phyloP scores from a whole-genome alignment of 2,329 filamentous ascomycete genomes.

The Ilyonectria destructans region DNA sequence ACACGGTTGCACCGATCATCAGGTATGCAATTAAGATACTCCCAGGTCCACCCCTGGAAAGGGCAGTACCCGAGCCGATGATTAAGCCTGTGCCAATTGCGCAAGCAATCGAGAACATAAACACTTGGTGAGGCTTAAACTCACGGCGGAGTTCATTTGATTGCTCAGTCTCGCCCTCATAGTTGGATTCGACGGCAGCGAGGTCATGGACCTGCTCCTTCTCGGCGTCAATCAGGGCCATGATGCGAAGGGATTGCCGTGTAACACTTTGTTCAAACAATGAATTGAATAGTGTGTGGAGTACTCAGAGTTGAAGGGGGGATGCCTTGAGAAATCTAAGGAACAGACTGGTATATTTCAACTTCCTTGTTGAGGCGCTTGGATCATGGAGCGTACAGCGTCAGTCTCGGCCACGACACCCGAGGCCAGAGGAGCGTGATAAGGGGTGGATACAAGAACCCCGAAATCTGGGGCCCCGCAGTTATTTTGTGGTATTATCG shows the following conservation, averaged over 20 bases:
- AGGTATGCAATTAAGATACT: constrained; percentile 59
- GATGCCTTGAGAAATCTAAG: background rate
- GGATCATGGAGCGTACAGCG: background rate
- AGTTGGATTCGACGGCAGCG: background rate
- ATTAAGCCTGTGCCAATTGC: constrained; percentile 62
- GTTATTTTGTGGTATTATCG: background rate
- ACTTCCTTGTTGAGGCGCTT: background rate
- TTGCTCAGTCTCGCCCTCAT: background rate
- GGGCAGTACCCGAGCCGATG: constrained; percentile 66
- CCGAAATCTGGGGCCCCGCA: background rate
- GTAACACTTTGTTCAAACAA: background rate
- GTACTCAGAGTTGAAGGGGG: background rate
- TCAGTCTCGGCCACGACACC: background rate
- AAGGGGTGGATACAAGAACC: background rate
- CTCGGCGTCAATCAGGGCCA: constrained; percentile 3
- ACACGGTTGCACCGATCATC: constrained; percentile 66
- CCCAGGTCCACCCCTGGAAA: constrained; percentile 64
- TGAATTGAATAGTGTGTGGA: background rate
- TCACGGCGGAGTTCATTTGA: constrained; percentile 35
- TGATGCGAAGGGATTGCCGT: background rate
- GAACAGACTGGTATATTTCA: background rate
- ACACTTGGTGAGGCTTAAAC: constrained; percentile 51
- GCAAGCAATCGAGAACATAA: constrained; percentile 58
- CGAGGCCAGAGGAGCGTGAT: background rate
- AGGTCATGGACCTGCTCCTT: constrained; percentile 6